phyloP scores from a whole-genome alignment of 441 rosid genomes.

The Pelargonium hybrid region DNA sequence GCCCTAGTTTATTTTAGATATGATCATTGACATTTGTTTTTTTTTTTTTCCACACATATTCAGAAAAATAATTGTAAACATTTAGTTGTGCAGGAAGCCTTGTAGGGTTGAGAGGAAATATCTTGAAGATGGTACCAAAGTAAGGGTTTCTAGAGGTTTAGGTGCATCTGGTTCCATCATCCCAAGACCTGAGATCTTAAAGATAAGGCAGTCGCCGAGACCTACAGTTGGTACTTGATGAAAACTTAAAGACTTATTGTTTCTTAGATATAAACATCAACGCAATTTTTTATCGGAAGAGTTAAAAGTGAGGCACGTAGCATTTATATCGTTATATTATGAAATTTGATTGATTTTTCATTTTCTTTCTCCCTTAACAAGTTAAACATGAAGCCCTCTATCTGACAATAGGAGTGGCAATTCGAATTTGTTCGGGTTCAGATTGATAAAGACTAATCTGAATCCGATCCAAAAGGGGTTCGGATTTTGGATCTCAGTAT shows the following conservation, averaged over 20 bases:
- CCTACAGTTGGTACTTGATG: conserved; percentile 51
- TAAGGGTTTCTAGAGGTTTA: conserved; percentile 74
- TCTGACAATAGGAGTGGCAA: too few relatives aligned
- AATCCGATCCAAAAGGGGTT: too few relatives aligned
- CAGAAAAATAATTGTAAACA: conserved; percentile 7
- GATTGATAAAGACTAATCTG: too few relatives aligned
- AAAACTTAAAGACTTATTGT: not conserved
- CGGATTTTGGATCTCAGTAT: too few relatives aligned
- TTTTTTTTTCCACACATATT: not conserved
- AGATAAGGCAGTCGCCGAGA: conserved; percentile 74
- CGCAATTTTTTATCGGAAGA: not conserved
- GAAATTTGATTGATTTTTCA: not conserved
- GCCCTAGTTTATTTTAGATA: not conserved
- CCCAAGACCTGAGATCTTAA: conserved; percentile 88
- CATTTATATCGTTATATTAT: not conserved
- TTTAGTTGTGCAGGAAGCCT: conserved; percentile 48
- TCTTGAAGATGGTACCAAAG: conserved; percentile 92
- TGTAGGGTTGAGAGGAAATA: conserved; percentile 69
- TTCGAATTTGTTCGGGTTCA: too few relatives aligned
- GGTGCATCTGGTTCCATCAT: conserved; percentile 78
- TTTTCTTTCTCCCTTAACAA: too few relatives aligned
- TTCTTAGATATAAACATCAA: not conserved
- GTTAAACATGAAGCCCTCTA: too few relatives aligned
- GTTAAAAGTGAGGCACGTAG: not conserved
- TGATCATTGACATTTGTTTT: not conserved